Base-by-base conservation (phyloP, 139 green algal genomes). In the Pleodorina starrii region DNA sequence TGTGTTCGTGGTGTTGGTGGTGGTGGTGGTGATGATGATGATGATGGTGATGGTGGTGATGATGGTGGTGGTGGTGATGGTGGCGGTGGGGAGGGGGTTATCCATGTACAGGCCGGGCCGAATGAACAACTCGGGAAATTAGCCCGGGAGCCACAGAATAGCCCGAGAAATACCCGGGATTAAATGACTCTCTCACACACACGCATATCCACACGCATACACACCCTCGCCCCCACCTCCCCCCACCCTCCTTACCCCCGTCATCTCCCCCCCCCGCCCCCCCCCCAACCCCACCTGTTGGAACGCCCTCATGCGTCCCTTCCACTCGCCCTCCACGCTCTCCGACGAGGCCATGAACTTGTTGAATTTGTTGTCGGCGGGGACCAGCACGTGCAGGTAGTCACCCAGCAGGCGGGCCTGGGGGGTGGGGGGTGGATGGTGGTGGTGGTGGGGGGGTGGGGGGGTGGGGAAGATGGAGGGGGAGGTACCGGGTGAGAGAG, bases 341-440 rank as follows among this genome's bases (percentile, higher is more conserved):
- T 88, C 82, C 14, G 43, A 51, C 25, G 44, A 71, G 19, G 82
- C 82, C 63, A 88, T 88, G 82, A 88, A 88, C 82, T 88, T 88
- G 82, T 79, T 69, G 68, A 89, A 83, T 68, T 81, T 83, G 14
- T 71, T 57, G 69, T 89, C 84, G 16, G 84, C 84, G 3, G 84
- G 84, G 6, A 89, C 50, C 69, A 89, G 69, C 48, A 89, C 84
- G 48, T 89, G 84, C 35, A 89, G 69, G 84, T 89, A 89, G 29
- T 72, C 42, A 5, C 68, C 69, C 48, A 89, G 35, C 36, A 89
- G 68, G 16, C 69, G 68, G n/a, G 40, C 25, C 84, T 89, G 69
- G 1, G 16, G 57, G 80, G n/a, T n/a, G n/a, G n/a, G n/a, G n/a
- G n/a, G n/a, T n/a, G n/a, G n/a, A n/a, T n/a, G n/a, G n/a, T n/a